Evolutionary conservation across 352 stramenopile species (phyloP).

Genomic region (Globisporangium mamillatum): DNA sequence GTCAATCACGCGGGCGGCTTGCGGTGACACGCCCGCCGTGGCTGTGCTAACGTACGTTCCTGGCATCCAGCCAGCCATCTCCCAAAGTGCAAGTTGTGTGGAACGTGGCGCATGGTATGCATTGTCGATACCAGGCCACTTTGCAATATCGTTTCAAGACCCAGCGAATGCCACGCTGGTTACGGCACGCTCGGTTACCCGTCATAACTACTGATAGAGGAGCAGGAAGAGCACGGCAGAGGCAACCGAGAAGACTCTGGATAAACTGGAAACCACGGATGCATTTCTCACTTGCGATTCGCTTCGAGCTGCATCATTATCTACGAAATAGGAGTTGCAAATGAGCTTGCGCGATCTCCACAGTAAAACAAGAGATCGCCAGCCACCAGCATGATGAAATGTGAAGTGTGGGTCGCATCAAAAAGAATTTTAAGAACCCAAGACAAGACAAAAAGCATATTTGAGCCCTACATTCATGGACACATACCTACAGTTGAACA

Average conservation of each 20-base stretch:
- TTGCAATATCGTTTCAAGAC: neutral
- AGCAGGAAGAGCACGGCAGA: neutral
- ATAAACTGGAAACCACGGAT: neutral
- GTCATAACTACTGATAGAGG: neutral
- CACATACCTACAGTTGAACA: neutral
- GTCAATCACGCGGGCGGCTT: neutral
- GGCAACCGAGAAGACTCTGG: neutral
- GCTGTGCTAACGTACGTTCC: neutral
- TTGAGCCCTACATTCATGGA: neutral
- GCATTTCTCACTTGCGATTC: neutral
- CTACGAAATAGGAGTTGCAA: no score
- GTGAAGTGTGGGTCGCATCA: neutral
- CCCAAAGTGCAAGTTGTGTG: conserved; percentile 3
- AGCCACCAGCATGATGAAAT: neutral
- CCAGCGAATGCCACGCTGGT: neutral
- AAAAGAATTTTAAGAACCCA: neutral
- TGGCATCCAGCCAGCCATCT: neutral
- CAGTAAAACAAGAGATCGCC: neutral
- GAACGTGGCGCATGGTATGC: neutral
- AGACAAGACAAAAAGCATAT: neutral
- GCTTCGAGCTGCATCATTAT: neutral
- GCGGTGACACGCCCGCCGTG: neutral
- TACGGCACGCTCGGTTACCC: neutral
- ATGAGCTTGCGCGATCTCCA: neutral
- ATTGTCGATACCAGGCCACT: neutral